Evolutionary conservation across 116 monocot genomes (phyloP).

Genomic region (Trichopus zeylanicus): DNA sequence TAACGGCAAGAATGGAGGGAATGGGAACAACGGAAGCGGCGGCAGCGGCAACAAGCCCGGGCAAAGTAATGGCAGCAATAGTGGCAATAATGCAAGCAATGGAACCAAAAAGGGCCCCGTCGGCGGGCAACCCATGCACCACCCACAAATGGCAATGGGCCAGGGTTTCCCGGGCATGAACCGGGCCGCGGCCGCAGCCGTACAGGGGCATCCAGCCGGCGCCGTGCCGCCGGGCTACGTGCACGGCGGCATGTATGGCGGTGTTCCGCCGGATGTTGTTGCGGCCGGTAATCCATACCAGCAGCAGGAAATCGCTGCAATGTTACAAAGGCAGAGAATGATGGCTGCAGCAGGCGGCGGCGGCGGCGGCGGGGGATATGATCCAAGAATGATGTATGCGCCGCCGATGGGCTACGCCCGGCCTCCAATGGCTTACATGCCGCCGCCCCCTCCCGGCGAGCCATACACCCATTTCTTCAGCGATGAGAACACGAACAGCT

Average conservation of each 20-base stretch:
- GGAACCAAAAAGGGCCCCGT: constrained; percentile 15
- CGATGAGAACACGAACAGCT: constrained; percentile 58
- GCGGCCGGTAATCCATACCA: constrained; percentile 26
- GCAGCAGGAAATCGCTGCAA: constrained; percentile 23
- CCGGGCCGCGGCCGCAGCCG: constrained; percentile 10
- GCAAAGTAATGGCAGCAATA: constrained; percentile 13
- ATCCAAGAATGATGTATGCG: constrained; percentile 1
- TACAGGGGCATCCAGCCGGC: constrained; percentile 28
- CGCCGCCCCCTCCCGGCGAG: constrained; percentile 17
- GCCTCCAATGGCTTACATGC: constrained; percentile 17
- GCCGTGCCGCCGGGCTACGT: background rate
- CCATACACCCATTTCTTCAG: constrained; percentile 41
- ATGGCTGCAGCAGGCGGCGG: constrained; percentile 5
- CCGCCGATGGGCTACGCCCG: constrained; percentile 10
- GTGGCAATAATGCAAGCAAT: constrained; percentile 4
- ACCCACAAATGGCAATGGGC: constrained; percentile 8
- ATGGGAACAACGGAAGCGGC: too few relatives aligned
- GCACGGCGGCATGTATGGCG: constrained; percentile 2
- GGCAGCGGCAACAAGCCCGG: too few relatives aligned
- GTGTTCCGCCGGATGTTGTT: constrained; percentile 14
- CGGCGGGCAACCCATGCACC: constrained; percentile 7
- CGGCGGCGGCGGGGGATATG: background rate
- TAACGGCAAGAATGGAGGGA: constrained; percentile 19
- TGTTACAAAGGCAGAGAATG: constrained; percentile 17
- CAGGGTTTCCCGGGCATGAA: constrained; percentile 17